A percentile compares a stretch with the other conserved stretches of the same genome.
Conservation (phyloP, 305 asterid species). For the Rubia balearica region DNA sequence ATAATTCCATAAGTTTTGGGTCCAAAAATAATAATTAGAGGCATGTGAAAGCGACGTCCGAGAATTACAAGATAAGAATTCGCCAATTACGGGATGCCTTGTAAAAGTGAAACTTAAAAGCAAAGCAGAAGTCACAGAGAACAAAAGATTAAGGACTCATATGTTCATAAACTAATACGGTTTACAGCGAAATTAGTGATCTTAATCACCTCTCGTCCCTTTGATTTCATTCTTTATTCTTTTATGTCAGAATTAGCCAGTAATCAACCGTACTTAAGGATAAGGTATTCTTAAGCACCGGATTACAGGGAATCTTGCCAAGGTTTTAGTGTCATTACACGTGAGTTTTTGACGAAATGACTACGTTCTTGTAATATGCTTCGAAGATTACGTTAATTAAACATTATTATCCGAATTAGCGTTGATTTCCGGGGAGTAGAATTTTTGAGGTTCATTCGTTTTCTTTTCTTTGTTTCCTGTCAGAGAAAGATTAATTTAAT, state of each 20-base stretch:
- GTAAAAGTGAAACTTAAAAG: neutral
- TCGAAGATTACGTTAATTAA: neutral
- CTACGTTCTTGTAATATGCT: neutral
- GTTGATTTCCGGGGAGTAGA: neutral
- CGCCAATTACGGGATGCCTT: neutral
- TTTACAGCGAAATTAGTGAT: neutral
- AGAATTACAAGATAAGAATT: neutral
- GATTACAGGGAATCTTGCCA: neutral
- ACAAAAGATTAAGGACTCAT: neutral
- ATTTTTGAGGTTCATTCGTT: neutral
- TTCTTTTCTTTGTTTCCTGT: neutral
- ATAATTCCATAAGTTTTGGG: neutral
- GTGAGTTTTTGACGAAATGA: neutral
- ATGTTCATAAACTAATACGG: neutral
- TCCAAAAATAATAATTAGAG: too few relatives aligned
- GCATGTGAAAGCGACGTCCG: neutral
- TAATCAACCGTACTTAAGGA: neutral
- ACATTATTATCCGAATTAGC: neutral
- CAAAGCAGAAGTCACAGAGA: neutral
- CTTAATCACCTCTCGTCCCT: neutral
- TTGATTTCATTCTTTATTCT: neutral
- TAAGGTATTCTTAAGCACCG: neutral
- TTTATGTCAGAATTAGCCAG: neutral
- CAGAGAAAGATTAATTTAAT: neutral
- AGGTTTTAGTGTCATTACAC: neutral